Conservation (phyloP, 2,329 filamentous ascomycete species). For the Epichloe sp. region DNA sequence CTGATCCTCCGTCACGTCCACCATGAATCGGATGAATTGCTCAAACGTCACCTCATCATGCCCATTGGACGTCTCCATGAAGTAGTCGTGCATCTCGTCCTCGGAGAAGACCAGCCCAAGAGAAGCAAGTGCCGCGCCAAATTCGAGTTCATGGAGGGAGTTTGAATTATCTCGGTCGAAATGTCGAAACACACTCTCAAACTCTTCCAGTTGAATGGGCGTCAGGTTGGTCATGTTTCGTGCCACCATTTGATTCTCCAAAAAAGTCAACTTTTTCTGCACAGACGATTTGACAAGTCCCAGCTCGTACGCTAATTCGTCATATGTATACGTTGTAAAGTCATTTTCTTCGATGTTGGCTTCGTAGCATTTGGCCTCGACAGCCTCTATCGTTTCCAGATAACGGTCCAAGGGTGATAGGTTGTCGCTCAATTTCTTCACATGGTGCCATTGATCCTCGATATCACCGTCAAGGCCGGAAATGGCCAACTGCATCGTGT, state of each 20-base stretch:
- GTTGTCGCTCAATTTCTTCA: slow-evolving; percentile 71
- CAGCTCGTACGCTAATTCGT: slow-evolving; percentile 89
- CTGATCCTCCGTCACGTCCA: slow-evolving; percentile 96
- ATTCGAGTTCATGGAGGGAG: slow-evolving; percentile 82
- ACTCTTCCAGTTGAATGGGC: slow-evolving; percentile 95
- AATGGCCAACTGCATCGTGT: slow-evolving; percentile 87
- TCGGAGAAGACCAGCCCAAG: slow-evolving; percentile 93
- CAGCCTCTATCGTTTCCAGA: slow-evolving; percentile 69
- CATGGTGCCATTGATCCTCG: slow-evolving; percentile 84
- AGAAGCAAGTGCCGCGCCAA: slow-evolving; percentile 89
- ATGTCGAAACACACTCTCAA: slow-evolving; percentile 95
- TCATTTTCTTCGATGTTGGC: slow-evolving; percentile 99
- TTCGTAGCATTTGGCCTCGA: slow-evolving; percentile 83
- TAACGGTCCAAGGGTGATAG: slow-evolving; percentile 84
- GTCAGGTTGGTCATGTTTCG: slow-evolving; percentile 98
- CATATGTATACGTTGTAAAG: slow-evolving; percentile 98
- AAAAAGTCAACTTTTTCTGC: slow-evolving; percentile 82
- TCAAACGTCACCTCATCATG: slow-evolving; percentile 82
- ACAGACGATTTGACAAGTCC: slow-evolving; percentile 84
- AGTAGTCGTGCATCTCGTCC: slow-evolving; percentile 95
- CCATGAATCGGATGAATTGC: slow-evolving; percentile 99
- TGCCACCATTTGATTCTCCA: slow-evolving; percentile 97
- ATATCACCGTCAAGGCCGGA: slow-evolving; percentile 96
- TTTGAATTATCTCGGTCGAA: slow-evolving; percentile 93
- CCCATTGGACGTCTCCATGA: slow-evolving; percentile 71